Evolutionary conservation across 345 rosid species (phyloP).

Genomic region (Ceriops decandra): DNA sequence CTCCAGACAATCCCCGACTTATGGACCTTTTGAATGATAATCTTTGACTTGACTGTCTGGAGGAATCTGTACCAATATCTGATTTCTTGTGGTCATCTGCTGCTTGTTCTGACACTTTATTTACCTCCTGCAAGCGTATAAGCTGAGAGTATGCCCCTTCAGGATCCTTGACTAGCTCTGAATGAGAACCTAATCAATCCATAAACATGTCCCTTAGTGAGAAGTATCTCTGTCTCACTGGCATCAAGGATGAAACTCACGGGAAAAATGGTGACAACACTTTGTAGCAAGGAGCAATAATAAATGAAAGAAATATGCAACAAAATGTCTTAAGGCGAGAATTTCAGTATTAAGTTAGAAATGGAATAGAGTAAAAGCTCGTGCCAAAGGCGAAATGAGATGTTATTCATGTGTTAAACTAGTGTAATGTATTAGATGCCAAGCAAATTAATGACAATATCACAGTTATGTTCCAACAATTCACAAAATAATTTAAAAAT

Average conservation of each 20-base stretch:
- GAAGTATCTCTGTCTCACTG: background rate
- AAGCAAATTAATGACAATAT: too few relatives aligned
- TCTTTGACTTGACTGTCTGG: conserved; percentile 37
- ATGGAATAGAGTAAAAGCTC: too few relatives aligned
- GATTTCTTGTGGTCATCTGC: conserved; percentile 30
- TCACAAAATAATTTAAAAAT: background rate
- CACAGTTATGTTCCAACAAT: too few relatives aligned
- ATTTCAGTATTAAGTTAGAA: too few relatives aligned
- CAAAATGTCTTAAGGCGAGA: too few relatives aligned
- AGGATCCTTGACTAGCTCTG: conserved; percentile 57
- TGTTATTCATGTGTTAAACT: too few relatives aligned
- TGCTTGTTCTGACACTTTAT: conserved; percentile 34
- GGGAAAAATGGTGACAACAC: background rate
- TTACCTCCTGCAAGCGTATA: conserved; percentile 66
- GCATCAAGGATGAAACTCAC: background rate
- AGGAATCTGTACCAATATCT: conserved; percentile 10
- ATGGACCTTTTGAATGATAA: conserved; percentile 42
- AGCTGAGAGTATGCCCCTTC: conserved; percentile 87
- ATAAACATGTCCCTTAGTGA: background rate
- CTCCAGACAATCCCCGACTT: conserved; percentile 56
- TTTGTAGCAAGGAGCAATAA: background rate
- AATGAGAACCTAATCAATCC: conserved; percentile 19
- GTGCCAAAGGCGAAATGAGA: too few relatives aligned
- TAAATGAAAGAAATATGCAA: background rate
- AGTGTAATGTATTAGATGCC: too few relatives aligned